phyloP scores from a whole-genome alignment of 139 green algal genomes.

The Spirogloea muscicola region DNA sequence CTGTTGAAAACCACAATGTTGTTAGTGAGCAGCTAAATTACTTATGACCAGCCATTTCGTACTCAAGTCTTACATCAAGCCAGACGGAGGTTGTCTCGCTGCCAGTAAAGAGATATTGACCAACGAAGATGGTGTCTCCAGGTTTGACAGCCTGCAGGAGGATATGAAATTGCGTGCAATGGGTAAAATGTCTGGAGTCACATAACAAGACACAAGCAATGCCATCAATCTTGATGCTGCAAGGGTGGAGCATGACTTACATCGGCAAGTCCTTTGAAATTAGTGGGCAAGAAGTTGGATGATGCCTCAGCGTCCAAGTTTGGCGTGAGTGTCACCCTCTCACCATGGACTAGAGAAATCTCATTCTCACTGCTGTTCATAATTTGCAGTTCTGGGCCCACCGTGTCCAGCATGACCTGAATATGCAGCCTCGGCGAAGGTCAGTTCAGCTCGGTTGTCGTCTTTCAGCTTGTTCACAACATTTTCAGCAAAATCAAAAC shows the following conservation, averaged over 20 bases:
- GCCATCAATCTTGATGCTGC: no score
- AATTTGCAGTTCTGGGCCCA: conserved; percentile 33
- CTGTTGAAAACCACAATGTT: neutral
- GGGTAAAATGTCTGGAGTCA: no score
- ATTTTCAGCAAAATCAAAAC: no score
- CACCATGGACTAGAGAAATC: conserved; percentile 14
- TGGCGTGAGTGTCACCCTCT: conserved; percentile 17
- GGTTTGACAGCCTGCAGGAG: conserved; percentile 33
- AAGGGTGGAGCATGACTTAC: no score
- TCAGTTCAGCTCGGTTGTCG: no score
- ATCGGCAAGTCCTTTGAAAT: conserved; percentile 22
- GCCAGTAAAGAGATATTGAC: conserved; percentile 53
- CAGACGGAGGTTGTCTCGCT: conserved; percentile 50
- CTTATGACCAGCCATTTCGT: neutral
- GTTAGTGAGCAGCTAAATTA: neutral
- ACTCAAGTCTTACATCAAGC: conserved; percentile 11
- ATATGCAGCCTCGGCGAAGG: neutral
- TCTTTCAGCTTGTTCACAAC: no score
- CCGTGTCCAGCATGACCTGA: conserved; percentile 72
- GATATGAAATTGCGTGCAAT: neutral
- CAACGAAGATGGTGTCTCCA: conserved; percentile 43
- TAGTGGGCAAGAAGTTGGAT: conserved; percentile 14
- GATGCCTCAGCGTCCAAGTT: conserved; percentile 1
- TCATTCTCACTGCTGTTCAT: conserved; percentile 8
- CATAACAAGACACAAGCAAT: no score